These are phyloP conservation scores for Warburgia ugandensis DNA, from an alignment of 164 flowering plant species.

Conservation along the genomic window DNA sequence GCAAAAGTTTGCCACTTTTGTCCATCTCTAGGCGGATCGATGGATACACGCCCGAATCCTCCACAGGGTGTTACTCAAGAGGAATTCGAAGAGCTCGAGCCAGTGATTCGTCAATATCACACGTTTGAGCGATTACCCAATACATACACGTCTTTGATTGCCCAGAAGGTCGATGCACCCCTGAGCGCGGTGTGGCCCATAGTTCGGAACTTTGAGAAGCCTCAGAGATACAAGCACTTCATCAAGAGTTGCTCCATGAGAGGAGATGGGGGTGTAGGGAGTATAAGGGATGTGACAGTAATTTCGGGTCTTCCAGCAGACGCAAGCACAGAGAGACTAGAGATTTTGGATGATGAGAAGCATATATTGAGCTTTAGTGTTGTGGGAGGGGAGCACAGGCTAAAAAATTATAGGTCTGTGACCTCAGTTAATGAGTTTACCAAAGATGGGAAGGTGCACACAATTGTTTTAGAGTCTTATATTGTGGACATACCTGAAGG, in stretches of 20 bases:
- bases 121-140: constrained; percentile 23
- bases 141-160: constrained; percentile 54
- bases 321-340: constrained; percentile 67
- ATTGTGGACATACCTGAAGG: constrained; percentile 76
- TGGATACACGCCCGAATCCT: too few relatives aligned
- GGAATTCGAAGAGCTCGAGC: constrained; percentile 37
- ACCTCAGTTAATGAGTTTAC: constrained; percentile 56
- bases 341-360: constrained; percentile 60
- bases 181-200: constrained; percentile 53
- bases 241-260: constrained; percentile 53
- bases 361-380: constrained; percentile 65
- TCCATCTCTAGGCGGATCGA: too few relatives aligned
- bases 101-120: constrained; percentile 41
- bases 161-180: constrained; percentile 62
- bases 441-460: constrained; percentile 38
- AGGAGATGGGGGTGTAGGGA: constrained; percentile 63
- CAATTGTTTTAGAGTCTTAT: constrained; percentile 66
- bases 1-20: too few relatives aligned
- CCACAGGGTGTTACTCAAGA: constrained; percentile 37
- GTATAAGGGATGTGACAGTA: constrained; percentile 59
- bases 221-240: constrained; percentile 76
- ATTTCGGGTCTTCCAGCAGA: constrained; percentile 77
- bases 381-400: constrained; percentile 71
- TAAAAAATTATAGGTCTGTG: constrained; percentile 54
- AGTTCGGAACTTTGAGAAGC: constrained; percentile 59